phyloP scores from a whole-genome alignment of 2,329 filamentous ascomycete genomes.

The Beauveria bassiana region DNA sequence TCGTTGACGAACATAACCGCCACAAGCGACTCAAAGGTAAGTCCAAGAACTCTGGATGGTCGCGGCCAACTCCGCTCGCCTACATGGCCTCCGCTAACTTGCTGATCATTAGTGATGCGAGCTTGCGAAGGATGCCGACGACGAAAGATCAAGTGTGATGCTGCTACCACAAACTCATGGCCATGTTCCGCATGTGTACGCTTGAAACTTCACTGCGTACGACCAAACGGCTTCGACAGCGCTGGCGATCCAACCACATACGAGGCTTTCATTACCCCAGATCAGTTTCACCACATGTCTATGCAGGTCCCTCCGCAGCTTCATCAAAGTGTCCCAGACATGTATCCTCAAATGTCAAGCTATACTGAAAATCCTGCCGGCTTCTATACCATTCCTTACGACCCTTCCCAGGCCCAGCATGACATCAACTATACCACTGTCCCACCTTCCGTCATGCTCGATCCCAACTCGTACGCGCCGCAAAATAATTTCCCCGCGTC shows the following conservation, averaged over 20 bases:
- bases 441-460: conserved; percentile 39
- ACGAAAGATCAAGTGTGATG: conserved; percentile 97
- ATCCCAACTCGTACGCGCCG: conserved; percentile 38
- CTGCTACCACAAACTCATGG: conserved; percentile 94
- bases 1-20: conserved; percentile 96
- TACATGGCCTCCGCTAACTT: not conserved
- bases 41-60: conserved; percentile 9
- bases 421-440: conserved; percentile 48
- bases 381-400: conserved; percentile 42
- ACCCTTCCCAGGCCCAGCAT: conserved; percentile 36
- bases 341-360: conserved; percentile 41
- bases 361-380: conserved; percentile 40
- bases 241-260: conserved; percentile 30
- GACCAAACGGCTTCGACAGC: conserved; percentile 66
- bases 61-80: not conserved
- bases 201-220: conserved; percentile 86
- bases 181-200: conserved; percentile 90
- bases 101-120: conserved; percentile 66
- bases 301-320: conserved; percentile 37
- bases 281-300: conserved; percentile 41
- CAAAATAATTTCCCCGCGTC: conserved; percentile 47
- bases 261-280: conserved; percentile 24
- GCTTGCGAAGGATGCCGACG: conserved; percentile 92
- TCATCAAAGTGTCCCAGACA: conserved; percentile 31
- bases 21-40: conserved; percentile 93